Conservation (phyloP, 352 stramenopile species). For the Blastocystis sp. region DNA sequence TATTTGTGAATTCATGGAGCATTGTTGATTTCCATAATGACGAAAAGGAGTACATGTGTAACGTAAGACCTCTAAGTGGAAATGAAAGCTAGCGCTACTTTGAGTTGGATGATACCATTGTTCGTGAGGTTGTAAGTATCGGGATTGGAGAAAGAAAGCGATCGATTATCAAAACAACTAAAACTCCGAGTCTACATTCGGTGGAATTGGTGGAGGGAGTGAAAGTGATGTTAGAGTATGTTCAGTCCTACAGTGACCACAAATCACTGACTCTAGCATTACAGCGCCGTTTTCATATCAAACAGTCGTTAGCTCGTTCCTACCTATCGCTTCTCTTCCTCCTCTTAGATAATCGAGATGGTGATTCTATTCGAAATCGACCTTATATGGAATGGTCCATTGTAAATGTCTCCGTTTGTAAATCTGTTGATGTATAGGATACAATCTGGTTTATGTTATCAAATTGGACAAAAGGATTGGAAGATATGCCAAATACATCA, state of each 20-base stretch:
- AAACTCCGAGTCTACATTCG: neutral
- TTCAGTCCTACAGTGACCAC: neutral
- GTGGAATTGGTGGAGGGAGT: slow-evolving; percentile 18
- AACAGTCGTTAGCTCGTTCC: neutral
- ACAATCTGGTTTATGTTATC: slow-evolving; percentile 34
- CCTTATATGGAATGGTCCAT: slow-evolving; percentile 35
- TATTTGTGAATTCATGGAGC: slow-evolving; percentile 44
- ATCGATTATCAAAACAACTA: neutral
- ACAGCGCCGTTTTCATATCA: slow-evolving; percentile 17
- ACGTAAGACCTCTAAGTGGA: neutral
- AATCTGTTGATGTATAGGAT: neutral
- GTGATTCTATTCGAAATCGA: neutral
- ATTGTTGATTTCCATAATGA: slow-evolving; percentile 45
- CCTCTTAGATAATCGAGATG: slow-evolving; percentile 30
- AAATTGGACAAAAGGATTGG: slow-evolving; percentile 15
- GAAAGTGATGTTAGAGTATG: slow-evolving; percentile 40
- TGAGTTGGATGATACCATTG: slow-evolving; percentile 11
- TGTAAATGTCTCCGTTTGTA: neutral
- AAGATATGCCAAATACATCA: neutral
- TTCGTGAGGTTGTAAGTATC: neutral
- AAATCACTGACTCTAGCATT: neutral
- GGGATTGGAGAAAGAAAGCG: slow-evolving; percentile 36
- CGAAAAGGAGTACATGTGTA: slow-evolving; percentile 23
- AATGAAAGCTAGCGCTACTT: slow-evolving; percentile 12
- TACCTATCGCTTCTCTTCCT: slow-evolving; percentile 20